Evolutionary conservation across 345 rosid species (phyloP).

Genomic region (Luvunga scandens): DNA sequence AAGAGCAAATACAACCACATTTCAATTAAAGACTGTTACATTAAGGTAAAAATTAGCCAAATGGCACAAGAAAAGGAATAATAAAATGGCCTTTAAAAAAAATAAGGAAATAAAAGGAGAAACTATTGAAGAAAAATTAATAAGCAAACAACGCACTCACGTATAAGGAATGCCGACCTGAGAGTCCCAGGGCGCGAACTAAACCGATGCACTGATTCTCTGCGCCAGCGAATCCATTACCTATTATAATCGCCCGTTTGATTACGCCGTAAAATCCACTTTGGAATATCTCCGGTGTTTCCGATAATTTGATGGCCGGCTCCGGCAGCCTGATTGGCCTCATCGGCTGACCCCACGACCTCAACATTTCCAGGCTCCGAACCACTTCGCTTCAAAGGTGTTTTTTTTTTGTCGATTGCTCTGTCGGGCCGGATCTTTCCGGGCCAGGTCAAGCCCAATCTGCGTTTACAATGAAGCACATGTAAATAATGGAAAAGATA

Average conservation of each 20-base stretch:
- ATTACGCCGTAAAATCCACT: slow-evolving; percentile 27
- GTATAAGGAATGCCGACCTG: slow-evolving; percentile 47
- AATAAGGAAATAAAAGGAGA: not conserved
- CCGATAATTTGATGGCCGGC: slow-evolving; percentile 16
- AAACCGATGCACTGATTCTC: slow-evolving; percentile 88
- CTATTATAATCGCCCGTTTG: slow-evolving; percentile 63
- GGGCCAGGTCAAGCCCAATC: not conserved
- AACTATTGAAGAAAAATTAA: too few relatives aligned
- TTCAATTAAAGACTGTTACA: too few relatives aligned
- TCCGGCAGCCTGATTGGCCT: slow-evolving; percentile 39
- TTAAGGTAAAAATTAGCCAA: too few relatives aligned
- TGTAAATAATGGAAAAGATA: too few relatives aligned
- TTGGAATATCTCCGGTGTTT: slow-evolving; percentile 18
- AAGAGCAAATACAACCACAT: not conserved
- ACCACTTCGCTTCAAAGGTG: not conserved
- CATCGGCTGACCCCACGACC: slow-evolving; percentile 9
- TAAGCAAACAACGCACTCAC: slow-evolving; percentile 30
- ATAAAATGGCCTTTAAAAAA: not conserved
- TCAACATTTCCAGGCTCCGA: not conserved
- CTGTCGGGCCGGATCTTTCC: too few relatives aligned
- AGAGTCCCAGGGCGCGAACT: slow-evolving; percentile 81
- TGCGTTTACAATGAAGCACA: not conserved
- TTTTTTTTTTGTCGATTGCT: not conserved
- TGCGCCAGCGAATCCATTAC: slow-evolving; percentile 92
- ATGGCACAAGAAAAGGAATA: too few relatives aligned